These are phyloP conservation scores for Millerozyma miso DNA, from an alignment of 805 yeast genomes.

Conservation along the genomic window DNA sequence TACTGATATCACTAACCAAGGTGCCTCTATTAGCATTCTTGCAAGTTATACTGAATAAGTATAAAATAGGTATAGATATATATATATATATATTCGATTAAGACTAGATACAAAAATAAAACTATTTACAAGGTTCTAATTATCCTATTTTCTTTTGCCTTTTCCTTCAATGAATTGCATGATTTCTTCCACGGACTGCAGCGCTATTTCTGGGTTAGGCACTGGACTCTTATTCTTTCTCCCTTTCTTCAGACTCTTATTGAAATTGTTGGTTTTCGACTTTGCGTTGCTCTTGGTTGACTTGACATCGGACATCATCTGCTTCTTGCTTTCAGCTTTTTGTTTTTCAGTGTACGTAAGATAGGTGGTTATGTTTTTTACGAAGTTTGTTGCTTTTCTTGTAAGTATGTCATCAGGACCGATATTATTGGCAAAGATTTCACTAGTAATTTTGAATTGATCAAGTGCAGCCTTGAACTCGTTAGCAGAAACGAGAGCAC, in stretches of 20 bases:
- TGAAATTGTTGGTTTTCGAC: conserved; percentile 16
- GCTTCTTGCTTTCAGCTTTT: conserved; percentile 27
- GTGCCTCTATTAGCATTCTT: no score
- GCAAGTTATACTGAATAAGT: no score
- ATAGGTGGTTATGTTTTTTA: conserved; percentile 49
- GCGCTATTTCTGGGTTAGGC: conserved; percentile 52
- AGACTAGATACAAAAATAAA: conserved; percentile 7
- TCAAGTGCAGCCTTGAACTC: conserved; percentile 55
- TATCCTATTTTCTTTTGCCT: conserved; percentile 9
- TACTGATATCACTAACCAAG: no score
- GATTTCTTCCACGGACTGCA: conserved; percentile 67
- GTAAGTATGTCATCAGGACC: conserved; percentile 71
- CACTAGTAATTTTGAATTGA: conserved; percentile 52
- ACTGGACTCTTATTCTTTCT: conserved; percentile 18
- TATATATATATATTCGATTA: conserved; percentile 14
- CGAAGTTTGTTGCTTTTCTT: conserved; percentile 64
- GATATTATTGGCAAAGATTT: conserved; percentile 49
- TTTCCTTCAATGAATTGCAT: conserved; percentile 66
- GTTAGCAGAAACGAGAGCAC: conserved; percentile 45
- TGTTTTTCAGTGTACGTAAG: conserved; percentile 42
- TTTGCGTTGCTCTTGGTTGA: conserved; percentile 1
- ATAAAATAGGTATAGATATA: conserved; percentile 6
- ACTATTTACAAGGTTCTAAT: conserved; percentile 1
- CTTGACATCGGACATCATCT: conserved; percentile 15
- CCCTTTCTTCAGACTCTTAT: conserved; percentile 10